Evolutionary conservation across 2,329 filamentous ascomycete genomes (phyloP), one percentile per base, ranked within the genome.

Genomic region (Sporothrix euskadiensis): DNA sequence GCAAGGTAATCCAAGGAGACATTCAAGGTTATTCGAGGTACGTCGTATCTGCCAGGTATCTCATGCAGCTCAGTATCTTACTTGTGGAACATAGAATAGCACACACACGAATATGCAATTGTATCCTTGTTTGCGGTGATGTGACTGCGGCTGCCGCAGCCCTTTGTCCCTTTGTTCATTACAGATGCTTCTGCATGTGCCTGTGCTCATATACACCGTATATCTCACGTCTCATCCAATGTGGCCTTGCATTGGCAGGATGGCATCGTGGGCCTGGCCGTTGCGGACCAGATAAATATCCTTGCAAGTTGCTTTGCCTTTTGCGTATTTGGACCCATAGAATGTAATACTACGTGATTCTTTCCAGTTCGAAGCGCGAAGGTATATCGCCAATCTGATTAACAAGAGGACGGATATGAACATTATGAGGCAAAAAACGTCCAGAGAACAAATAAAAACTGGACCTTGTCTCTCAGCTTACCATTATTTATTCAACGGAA

Each of bases 251-350:
- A 32, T 49, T 68, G 19, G 44, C 41, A 32, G 63, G n/a, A 52
- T 68, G 44, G 26, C 61, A 68, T 47, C 26, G 63, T 49, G 63
- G 63, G 63, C 7, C 63, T 68, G 44, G 14, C 63, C 41, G 61
- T 49, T 68, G 63, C 22, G 41, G 63, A 32, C 63, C n/a, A 44
- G n/a, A 19, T 26, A 3, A 10, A 14, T 12, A 12, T 7, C n/a
- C n/a, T 12, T 65, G n/a, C 32, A 10, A 9, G 39, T 12, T 19
- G 39, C 41, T 47, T 59, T 8, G 8, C 14, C 41, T 7, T 47
- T 47, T 49, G 39, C 41, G 12, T 66, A 47, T 30, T 35, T 47
- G 61, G 63, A 47, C 22, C 41, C 63, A 47, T 26, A 5, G 32
- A 39, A 30, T 47, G 61, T 65, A n/a, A 8, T 8, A 59, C 56